Base-by-base conservation (phyloP, 129 eudicot species). In the Lactuca saligna region DNA sequence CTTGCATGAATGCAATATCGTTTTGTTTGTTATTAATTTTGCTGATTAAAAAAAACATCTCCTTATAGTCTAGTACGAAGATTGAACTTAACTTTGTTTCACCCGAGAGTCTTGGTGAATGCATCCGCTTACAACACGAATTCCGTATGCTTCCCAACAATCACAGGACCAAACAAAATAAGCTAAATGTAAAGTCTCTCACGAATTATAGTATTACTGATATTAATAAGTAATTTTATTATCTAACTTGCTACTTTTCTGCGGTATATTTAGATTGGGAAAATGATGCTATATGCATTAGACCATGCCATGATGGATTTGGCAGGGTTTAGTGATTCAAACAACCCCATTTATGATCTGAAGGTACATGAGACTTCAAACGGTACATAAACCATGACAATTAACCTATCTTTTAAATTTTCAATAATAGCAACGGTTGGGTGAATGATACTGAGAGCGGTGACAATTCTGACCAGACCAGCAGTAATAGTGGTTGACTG, bases 131-230 rank as follows among this genome's bases (percentile, higher is more conserved):
- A 77, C 73, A 77, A 12, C 66, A 77, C 17, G 82, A 82, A 63
- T 29, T 77, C 20, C 77, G 90, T 31, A 39, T 38, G 48, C 86
- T 81, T 67, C 90, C 86, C 35, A 51, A 34, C 33, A 60, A 75
- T 64, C 90, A 85, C 56, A 57, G 38, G 46, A 82, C 80, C n/a
- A 85, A 78, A 46, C 78, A 75, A 68, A 83, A 81, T 61, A 85
- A 72, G 53, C 57, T 85, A 33, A 80, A 85, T 66, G 82, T 82
- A 69, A 61, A 46, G 41, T 25, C 29, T 25, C 29, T 25, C 29
- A 25, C 29, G 29, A 0, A 25, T 25, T 25, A 25, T 0, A 25
- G 8, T 14, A 20, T 57, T 70, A 42, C n/a, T 70, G 5, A 48
- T 11, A 50, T 34, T 42, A 60, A 61, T 42, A 60, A 61, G 60